Evolutionary conservation across 169 alveolate genomes (phyloP).

Genomic region (Perkinsus marinus): DNA sequence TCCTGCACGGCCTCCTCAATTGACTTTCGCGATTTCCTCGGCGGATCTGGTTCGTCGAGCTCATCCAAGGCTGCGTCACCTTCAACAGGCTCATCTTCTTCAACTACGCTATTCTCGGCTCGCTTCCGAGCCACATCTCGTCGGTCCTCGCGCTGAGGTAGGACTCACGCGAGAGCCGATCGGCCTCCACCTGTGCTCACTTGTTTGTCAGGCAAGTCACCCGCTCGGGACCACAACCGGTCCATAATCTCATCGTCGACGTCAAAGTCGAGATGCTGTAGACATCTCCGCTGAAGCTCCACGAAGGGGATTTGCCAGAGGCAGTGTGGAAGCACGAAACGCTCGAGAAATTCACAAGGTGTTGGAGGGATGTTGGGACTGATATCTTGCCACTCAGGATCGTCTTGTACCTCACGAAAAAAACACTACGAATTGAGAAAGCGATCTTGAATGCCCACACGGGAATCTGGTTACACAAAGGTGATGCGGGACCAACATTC

Average conservation of each 20-base stretch:
- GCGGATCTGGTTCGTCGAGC: not conserved
- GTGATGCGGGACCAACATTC: too few species aligned
- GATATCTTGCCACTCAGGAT: not conserved
- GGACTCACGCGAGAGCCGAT: not conserved
- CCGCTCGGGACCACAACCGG: not conserved
- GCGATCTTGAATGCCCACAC: too few species aligned
- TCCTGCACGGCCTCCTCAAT: not conserved
- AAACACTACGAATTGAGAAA: too few species aligned
- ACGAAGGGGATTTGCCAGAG: not conserved
- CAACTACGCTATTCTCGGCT: not conserved
- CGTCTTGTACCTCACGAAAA: not conserved
- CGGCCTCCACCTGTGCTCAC: not conserved
- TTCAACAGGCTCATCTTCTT: not conserved
- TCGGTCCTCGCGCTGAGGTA: not conserved
- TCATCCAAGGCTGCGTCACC: not conserved
- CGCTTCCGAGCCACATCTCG: not conserved
- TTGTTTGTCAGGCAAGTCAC: not conserved
- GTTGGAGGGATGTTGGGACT: not conserved
- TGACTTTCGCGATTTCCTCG: not conserved
- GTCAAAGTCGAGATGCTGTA: not conserved
- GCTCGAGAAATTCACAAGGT: not conserved
- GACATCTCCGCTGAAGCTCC: not conserved
- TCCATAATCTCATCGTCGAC: not conserved
- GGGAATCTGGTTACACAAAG: too few species aligned
- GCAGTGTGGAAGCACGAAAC: not conserved